Evolutionary conservation across 805 yeast genomes (phyloP), one percentile per base, ranked within the genome.

Genomic region (Priceomyces fermenticarens): DNA sequence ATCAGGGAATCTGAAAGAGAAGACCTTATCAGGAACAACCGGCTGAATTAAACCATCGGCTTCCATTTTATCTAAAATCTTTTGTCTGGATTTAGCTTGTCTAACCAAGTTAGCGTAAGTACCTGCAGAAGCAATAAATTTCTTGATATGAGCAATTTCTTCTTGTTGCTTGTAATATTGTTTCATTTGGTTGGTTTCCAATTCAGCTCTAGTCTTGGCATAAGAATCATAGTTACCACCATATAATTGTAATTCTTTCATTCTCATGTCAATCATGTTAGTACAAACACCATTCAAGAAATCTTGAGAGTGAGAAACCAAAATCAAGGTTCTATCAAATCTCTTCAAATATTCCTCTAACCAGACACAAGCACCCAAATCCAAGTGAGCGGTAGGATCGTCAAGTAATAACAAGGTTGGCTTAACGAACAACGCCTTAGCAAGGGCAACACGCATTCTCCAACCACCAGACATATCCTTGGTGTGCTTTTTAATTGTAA

Each of bases 391-490:
- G 52, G 99, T 93, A 58, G 99, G 99, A 70, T 93, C 99, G 75
- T 93, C 99, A 65, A 93, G 81, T 56, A 93, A 73, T 60, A 93
- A 75, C 55, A 93, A 72, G 38, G 98, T 90, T 62, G 99, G 99
- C 76, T 93, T 91, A 53, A 93, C 98, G 75, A 93, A 93, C 55
- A 93, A 77, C 25, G 99, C 99, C 72, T 93, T 93, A 46, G 97
- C 96, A 48, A 93, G 77, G 34, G 99, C 98, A 47, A 93, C 99
- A 74, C 99, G 88, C 99, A 93, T 93, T 77, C 89, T 89, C 99
- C 99, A 93, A 65, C 99, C 99, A 80, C 99, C 99, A 62, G 97
- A 88, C 99, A 93, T 93, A 63, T 93, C 98, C 70, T 88, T 90
- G 58, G 99, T 93, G 72, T 83, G 85, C 79, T 93, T 93, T 63